Evolutionary conservation across 2,329 filamentous ascomycete genomes (phyloP), one percentile per base, ranked within the genome.

Genomic region (Exophiala sp.): DNA sequence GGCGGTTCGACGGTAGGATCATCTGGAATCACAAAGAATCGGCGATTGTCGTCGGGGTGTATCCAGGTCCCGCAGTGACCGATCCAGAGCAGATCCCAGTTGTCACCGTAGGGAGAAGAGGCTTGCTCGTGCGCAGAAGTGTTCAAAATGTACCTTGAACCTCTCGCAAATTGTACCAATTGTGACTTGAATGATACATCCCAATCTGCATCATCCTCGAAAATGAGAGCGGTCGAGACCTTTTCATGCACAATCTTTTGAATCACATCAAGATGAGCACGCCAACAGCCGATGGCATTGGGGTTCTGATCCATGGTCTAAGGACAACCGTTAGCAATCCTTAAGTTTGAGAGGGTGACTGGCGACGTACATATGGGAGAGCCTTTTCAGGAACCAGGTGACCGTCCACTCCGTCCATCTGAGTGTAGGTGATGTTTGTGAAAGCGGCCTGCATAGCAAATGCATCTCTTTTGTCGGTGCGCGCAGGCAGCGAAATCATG

Each of bases 131-230:
- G 55, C 27, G 49, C 48, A n/a, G 53, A 47, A 16, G 49, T 47
- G 53, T 63, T 59, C 38, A 62, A 61, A 13, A 69, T 58, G 10
- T 58, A 58, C 13, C 65, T 61, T 1, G 66, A 56, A 0, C 60
- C 63, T 35, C 60, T 53, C 2, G 66, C 66, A 21, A 68, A 68
- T 29, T 64, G 64, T 8, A 65, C 65, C 13, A 80, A 67, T 57
- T 81, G 77, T 0, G 63, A 44, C 24, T 74, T 73, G 19, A 80
- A 61, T 0, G 69, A 65, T 10, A 79, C 62, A 48, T 80, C 78
- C 78, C 78, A 81, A 63, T 81, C 77, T 16, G 72, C 69, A 48
- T 80, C 77, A 57, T 80, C 77, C 58, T 81, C 78, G 21, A 80
- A 60, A 22, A 80, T 74, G 1, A 80, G 63, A 0, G 74, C 76